Conservation (phyloP, 805 yeast genomes). For the Kazachstania africana region DNA sequence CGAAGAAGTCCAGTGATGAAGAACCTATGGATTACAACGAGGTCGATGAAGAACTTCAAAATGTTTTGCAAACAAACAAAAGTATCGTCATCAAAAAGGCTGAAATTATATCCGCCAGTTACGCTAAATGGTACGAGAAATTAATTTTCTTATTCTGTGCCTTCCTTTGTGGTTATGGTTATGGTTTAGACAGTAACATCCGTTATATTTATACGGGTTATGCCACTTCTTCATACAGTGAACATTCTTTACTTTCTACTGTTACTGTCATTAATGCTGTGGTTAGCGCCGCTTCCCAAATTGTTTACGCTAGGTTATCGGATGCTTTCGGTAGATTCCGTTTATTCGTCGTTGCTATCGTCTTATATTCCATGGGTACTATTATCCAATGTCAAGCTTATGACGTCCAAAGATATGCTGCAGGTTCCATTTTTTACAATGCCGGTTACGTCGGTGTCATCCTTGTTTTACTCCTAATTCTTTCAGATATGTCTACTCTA, state of each 20-base stretch:
- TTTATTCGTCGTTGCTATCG: constrained; percentile 33
- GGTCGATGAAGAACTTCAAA: no score
- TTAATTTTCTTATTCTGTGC: constrained; percentile 32
- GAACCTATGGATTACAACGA: no score
- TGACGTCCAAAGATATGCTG: constrained; percentile 41
- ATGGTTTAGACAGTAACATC: constrained; percentile 41
- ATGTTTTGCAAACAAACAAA: constrained; percentile 12
- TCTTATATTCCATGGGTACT: constrained; percentile 45
- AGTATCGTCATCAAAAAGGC: constrained; percentile 38
- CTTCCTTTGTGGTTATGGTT: constrained; percentile 41
- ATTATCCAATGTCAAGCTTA: constrained; percentile 44
- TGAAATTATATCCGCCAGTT: constrained; percentile 39
- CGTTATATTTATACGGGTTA: constrained; percentile 37
- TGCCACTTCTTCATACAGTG: constrained; percentile 38
- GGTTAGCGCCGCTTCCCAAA: constrained; percentile 47
- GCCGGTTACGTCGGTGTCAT: constrained; percentile 55
- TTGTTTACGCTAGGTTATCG: constrained; percentile 43
- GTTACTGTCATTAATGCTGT: constrained; percentile 40
- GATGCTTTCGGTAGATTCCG: constrained; percentile 47
- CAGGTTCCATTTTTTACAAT: constrained; percentile 39
- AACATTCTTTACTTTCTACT: constrained; percentile 41
- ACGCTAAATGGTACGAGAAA: constrained; percentile 26
- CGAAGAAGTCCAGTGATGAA: background rate
- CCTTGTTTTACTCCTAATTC: constrained; percentile 41
- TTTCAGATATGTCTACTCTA: constrained; percentile 56